Conservation (phyloP, 495 filamentous ascomycete genomes). For the Penicillium diatomitis region DNA sequence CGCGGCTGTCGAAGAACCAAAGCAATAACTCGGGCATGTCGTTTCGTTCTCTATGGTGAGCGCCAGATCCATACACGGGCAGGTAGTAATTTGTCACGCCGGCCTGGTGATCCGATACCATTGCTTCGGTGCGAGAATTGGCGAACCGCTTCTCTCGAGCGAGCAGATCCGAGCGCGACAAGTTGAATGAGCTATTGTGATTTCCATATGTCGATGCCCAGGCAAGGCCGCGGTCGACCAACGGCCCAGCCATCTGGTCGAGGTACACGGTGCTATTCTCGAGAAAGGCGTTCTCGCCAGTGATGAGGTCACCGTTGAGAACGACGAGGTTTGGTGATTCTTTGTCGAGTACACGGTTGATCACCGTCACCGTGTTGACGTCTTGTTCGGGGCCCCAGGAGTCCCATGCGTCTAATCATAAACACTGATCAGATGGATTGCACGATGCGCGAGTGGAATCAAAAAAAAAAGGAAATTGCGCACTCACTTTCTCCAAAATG, state of each 20-base stretch:
- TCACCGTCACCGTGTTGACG: conserved; percentile 46
- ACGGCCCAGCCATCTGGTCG: conserved; percentile 50
- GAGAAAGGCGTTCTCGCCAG: conserved; percentile 53
- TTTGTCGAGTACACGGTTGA: conserved; percentile 46
- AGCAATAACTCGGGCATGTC: conserved; percentile 39
- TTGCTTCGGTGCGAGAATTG: conserved; percentile 41
- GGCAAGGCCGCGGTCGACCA: conserved; percentile 41
- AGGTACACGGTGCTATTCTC: conserved; percentile 50
- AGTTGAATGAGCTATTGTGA: conserved; percentile 55
- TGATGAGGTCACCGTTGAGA: conserved; percentile 63
- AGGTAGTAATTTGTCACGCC: conserved; percentile 63
- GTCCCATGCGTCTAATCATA: conserved; percentile 29
- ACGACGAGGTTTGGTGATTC: conserved; percentile 52
- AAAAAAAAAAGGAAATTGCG: background rate
- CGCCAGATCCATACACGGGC: conserved; percentile 25
- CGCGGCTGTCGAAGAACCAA: conserved; percentile 66
- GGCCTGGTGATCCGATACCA: conserved; percentile 27
- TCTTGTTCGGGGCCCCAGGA: conserved; percentile 53
- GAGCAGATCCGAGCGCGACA: conserved; percentile 45
- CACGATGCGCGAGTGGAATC: no score
- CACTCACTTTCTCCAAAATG: conserved; percentile 50
- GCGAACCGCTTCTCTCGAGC: conserved; percentile 40
- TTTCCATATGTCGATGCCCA: conserved; percentile 68
- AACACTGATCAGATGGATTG: background rate
- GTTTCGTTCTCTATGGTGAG: conserved; percentile 12